Evolutionary conservation across 805 yeast genomes (phyloP).

Genomic region (Metschnikowia baotianmanensis): DNA sequence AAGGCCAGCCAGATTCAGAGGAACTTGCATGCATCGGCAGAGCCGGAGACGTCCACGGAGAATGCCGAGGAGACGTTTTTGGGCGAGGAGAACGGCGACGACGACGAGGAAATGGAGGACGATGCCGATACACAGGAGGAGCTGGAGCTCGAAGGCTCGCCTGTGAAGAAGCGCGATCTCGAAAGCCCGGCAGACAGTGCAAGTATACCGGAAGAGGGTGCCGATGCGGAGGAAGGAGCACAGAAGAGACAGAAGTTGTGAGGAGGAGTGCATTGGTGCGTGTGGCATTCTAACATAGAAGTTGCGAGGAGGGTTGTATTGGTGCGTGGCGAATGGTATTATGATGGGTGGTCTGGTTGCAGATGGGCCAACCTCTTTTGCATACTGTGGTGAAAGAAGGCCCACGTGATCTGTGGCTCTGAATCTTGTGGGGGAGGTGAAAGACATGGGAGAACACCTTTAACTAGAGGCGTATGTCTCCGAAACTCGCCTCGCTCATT

Average conservation of each 20-base stretch:
- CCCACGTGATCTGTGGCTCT: too few species aligned
- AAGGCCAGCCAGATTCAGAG: constrained; percentile 1
- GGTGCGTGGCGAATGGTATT: too few species aligned
- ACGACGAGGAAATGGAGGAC: constrained; percentile 5
- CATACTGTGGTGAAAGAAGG: too few species aligned
- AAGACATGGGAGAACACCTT: too few species aligned
- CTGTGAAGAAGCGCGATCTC: not conserved
- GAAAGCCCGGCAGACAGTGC: not conserved
- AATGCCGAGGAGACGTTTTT: not conserved
- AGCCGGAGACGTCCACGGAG: constrained; percentile 6
- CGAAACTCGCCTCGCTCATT: too few species aligned
- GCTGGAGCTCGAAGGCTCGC: not conserved
- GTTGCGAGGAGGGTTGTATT: too few species aligned
- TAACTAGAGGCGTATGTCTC: too few species aligned
- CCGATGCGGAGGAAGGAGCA: not conserved
- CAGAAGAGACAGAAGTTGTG: not conserved
- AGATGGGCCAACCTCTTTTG: too few species aligned
- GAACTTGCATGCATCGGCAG: not conserved
- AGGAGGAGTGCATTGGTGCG: too few species aligned
- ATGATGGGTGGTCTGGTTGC: too few species aligned
- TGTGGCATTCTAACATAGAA: too few species aligned
- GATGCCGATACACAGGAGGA: constrained; percentile 2
- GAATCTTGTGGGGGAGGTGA: too few species aligned
- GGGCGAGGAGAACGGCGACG: constrained; percentile 5
- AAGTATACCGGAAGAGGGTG: not conserved